Conservation (phyloP, 345 rosid species). For the Ceriops tagal region DNA sequence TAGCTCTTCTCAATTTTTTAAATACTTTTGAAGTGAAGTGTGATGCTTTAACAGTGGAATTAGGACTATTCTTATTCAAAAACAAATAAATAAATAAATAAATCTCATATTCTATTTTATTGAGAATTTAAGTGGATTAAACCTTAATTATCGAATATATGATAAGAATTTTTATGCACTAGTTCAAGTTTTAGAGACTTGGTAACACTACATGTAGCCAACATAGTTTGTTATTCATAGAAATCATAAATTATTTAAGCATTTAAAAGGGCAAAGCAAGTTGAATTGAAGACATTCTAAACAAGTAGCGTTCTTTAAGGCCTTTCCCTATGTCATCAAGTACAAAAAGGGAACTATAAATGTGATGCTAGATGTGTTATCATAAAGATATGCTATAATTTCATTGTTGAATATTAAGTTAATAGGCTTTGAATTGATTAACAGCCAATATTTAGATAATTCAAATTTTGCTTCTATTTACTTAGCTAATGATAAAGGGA, state of each 20-base stretch:
- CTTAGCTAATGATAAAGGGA: too few species aligned
- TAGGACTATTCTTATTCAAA: background rate
- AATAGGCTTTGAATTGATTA: too few species aligned
- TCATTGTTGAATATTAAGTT: too few species aligned
- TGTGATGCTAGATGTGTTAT: too few species aligned
- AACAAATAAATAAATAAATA: background rate
- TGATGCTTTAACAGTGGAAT: background rate
- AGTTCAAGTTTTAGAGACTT: background rate
- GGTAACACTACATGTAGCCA: background rate
- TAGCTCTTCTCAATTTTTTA: background rate
- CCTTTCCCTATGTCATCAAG: too few species aligned
- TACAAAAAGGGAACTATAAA: too few species aligned
- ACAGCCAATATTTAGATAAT: too few species aligned
- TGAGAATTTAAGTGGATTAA: background rate
- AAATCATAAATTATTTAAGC: background rate
- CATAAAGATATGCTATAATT: too few species aligned
- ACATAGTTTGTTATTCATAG: background rate
- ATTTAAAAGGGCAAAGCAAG: too few species aligned
- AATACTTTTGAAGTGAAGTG: background rate
- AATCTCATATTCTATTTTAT: background rate
- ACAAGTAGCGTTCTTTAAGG: too few species aligned
- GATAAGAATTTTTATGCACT: background rate
- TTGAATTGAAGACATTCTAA: too few species aligned
- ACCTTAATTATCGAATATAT: background rate
- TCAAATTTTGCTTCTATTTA: too few species aligned